These are phyloP conservation scores for Podila epigama DNA, from an alignment of 192 early-diverging fungal genomes.

Conservation along the genomic window DNA sequence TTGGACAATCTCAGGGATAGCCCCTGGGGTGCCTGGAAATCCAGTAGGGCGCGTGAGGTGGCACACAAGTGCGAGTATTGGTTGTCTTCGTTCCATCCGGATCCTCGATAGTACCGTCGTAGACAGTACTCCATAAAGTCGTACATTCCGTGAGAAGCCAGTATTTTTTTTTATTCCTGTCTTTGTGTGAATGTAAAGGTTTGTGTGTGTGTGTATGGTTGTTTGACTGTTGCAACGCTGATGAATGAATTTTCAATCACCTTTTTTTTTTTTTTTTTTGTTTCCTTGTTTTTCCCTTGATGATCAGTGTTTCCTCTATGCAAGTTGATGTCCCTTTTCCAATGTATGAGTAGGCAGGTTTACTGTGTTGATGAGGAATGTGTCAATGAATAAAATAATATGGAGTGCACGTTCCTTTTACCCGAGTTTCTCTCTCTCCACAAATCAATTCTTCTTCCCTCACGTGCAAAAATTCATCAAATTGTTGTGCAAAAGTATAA, in stretches of 20 bases:
- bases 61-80: conserved; percentile 85
- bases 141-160: conserved; percentile 61
- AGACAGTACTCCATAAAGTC: conserved; percentile 86
- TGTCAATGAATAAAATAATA: not conserved
- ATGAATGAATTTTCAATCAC: too few relatives aligned
- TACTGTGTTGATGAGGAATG: too few relatives aligned
- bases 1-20: conserved; percentile 79
- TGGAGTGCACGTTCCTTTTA: not conserved
- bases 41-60: conserved; percentile 74
- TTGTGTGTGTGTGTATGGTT: not conserved
- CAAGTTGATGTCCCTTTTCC: too few relatives aligned
- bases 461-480: conserved; percentile 1
- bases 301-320: too few relatives aligned
- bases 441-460: not conserved
- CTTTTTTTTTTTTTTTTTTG: too few relatives aligned
- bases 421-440: too few relatives aligned
- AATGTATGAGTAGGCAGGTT: too few relatives aligned
- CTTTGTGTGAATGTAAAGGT: not conserved
- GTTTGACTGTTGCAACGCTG: too few relatives aligned
- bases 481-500: not conserved
- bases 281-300: too few relatives aligned
- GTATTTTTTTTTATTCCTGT: not conserved
- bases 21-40: conserved; percentile 82
- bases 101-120: conserved; percentile 78
- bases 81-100: conserved; percentile 81